Base-by-base conservation (phyloP, 768 basidiomycete genomes). In the Termitomyces sp. region DNA sequence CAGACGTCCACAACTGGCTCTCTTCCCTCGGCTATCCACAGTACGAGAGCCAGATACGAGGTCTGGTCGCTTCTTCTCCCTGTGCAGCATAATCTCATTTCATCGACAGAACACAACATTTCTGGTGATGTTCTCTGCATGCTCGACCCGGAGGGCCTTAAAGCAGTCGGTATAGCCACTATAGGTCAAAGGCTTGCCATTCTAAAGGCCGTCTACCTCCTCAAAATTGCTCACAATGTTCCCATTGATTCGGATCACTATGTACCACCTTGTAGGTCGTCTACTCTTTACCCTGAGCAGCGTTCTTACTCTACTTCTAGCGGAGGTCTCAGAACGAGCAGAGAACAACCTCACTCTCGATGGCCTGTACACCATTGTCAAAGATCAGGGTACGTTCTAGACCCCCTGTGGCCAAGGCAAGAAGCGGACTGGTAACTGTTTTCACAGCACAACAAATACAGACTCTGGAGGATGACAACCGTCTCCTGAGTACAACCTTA, bases 151-250 rank as follows among this genome's bases (percentile, higher is more conserved):
- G 90, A 94, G 22, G 72, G 83, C 1, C 82, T 99, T 60, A 91
- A 90, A 70, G 86, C 89, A 40, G 75, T 98, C 53, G 97, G 97
- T 7, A 81, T 99, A 40, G 66, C 81, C n/a, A 91, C 89, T 33
- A 83, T 98, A 59, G 97, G 97, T 20, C 95, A 98, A 70, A 79
- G 97, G 52, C 73, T 99, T 33, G 78, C 90, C 41, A 93, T 98
- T 59, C 85, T 98, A 68, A 95, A 94, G 70, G 88, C 89, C 45
- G 85, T 98, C 54, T 98, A 97, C 73, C 84, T 84, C 50, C 75
- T 91, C 63, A 99, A 99, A 76, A 72, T 94, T 49, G 84, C 84
- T 1, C 81, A 95, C 64, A 85, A 85, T 58, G 76, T 99, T 49
- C 84, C 89, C 35, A 85, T 95, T 60, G 91, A 92, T 55, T 74